Conservation (phyloP, 176 grass and related monocot genomes). For the Tillandsia fasciculata region DNA sequence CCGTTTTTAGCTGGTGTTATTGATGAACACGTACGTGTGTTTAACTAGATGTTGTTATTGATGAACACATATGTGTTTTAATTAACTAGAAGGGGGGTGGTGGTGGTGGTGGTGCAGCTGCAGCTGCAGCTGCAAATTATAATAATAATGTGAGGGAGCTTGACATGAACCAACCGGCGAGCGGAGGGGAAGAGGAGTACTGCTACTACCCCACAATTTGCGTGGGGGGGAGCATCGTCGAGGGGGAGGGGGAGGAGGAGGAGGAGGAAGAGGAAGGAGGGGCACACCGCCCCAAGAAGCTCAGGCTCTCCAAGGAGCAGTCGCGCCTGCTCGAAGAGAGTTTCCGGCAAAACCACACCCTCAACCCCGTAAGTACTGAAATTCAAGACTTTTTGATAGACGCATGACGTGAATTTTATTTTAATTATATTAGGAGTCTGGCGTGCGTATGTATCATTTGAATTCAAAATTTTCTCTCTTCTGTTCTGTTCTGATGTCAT, state of each 20-base stretch:
- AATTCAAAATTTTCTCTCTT: no score
- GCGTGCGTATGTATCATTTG: no score
- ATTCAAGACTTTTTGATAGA: no score
- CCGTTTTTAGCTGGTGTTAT: no score
- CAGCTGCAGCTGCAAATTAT: background rate
- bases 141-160: conserved; percentile 54
- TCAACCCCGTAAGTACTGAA: conserved; percentile 48
- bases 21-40: no score
- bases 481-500: no score
- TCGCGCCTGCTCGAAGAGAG: conserved; percentile 80
- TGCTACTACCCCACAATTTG: conserved; percentile 38
- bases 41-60: no score
- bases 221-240: conserved; percentile 39
- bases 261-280: conserved; percentile 13
- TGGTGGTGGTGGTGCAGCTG: background rate
- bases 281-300: conserved; percentile 66
- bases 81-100: conserved; percentile 42
- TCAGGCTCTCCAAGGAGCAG: conserved; percentile 89
- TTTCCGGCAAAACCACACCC: conserved; percentile 82
- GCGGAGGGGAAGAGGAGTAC: conserved; percentile 62
- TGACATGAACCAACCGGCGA: conserved; percentile 94
- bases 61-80: no score
- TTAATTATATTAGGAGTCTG: no score
- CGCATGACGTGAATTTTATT: no score
- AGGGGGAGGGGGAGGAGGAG: conserved; percentile 32